Evolutionary conservation across 75 land plant species (phyloP), one percentile per base, ranked within the genome.

Genomic region (Ceratopteris richardii): DNA sequence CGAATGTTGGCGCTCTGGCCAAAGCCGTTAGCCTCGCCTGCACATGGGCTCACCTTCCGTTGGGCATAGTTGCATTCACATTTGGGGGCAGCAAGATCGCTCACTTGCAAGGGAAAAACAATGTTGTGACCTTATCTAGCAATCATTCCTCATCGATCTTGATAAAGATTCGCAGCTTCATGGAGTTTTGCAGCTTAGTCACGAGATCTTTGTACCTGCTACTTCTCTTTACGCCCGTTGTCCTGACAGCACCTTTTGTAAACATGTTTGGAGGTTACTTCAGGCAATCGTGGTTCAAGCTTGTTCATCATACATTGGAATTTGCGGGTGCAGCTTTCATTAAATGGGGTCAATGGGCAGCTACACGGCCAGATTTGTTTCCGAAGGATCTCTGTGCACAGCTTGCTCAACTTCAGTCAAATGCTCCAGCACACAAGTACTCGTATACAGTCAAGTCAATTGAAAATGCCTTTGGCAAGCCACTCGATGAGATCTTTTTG

Each of bases 331-430:
- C 93, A 0, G 93, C 93, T 22, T 88, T 88, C 22, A 88, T 88
- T 1, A 88, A 88, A 65, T 88, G 90, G 93, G 93, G 93, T 21
- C 93, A 88, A n/a, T n/a, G n/a, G n/a, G n/a, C n/a, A n/a, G n/a
- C n/a, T n/a, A n/a, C n/a, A n/a, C n/a, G n/a, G n/a, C n/a, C n/a
- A n/a, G n/a, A n/a, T n/a, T n/a, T n/a, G n/a, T n/a, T n/a, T n/a
- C n/a, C n/a, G n/a, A n/a, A 50, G 57, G 74, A 71, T 65, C 61
- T 71, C 16, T 71, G 74, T 41, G 44, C 41, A n/a, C 19, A 64
- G 55, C 69, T 71, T 19, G 46, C 69, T 13, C 58, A 33, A 7
- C 68, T 71, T 1, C 74, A 71, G 13, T 29, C 70, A 0, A 57
- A 71, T 31, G 74, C 74, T 16, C 74, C 74, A 48, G 70, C 74